Evolutionary conservation across 1,139 yeast species (phyloP), one percentile per base, ranked within the genome.

Genomic region (Geotrichum candidum): DNA sequence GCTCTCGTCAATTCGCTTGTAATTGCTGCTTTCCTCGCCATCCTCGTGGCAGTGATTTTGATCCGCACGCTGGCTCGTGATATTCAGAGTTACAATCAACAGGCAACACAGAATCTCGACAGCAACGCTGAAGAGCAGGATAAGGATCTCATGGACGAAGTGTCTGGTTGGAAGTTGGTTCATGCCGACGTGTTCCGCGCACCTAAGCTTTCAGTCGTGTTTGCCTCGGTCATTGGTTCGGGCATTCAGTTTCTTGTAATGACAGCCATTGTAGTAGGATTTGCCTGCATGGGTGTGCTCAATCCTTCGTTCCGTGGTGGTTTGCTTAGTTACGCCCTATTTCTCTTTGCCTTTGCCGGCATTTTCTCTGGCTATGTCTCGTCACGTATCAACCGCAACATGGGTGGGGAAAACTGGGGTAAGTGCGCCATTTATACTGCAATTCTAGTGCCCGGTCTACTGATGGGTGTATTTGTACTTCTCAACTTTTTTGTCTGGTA

Each of bases 401-500:
- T 86, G 70, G 76, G 80, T 35, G 78, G 79, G 58, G 76, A 80
- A 53, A 64, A 66, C 29, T 68, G 76, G 69, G 65, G 64, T 25
- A 58, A 65, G 55, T 63, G 64, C 51, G 70, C 72, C 23, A 31
- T 70, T 2, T 58, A 66, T 50, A 74, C 77, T n/a, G 72, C 75
- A 2, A 41, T 66, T 74, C 54, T 71, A 50, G 78, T 89, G 51
- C 95, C 96, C 0, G 82, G 83, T 2, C 65, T 83, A 18, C 77
- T 86, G 0, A 74, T 88, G 64, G 65, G 82, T 1, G 76, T 84
- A 2, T 78, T 87, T 1, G 72, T 88, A 29, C 72, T 82, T 31
- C 76, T 88, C 64, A 90, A 90, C 72, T 77, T 83, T 65, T 82
- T 90, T 62, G 85, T 88, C 2, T 88, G 94, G 90, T 87, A 88